These are phyloP conservation scores for Pseudopithomyces chartarum DNA, from an alignment of 2,329 filamentous ascomycete species.

Conservation along the genomic window DNA sequence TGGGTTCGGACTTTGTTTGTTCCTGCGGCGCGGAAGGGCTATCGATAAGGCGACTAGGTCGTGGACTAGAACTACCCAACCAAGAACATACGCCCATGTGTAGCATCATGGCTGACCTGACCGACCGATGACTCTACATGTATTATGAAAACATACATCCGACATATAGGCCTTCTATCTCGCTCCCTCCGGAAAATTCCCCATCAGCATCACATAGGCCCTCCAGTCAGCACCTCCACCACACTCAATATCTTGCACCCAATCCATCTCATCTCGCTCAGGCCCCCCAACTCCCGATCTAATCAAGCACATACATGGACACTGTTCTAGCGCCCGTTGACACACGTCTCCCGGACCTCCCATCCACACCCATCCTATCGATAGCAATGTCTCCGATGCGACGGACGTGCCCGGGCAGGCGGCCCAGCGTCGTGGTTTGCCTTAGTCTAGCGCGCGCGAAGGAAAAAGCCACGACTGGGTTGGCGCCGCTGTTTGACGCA, in stretches of 20 bases:
- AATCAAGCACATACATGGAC: neutral
- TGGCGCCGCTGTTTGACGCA: conserved; percentile 1
- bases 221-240: neutral
- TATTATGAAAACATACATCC: too few relatives aligned
- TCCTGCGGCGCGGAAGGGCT: too few relatives aligned
- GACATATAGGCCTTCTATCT: too few relatives aligned
- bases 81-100: too few relatives aligned
- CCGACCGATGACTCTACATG: too few relatives aligned
- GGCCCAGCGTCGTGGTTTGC: neutral
- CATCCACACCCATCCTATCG: neutral
- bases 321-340: neutral
- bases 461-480: neutral
- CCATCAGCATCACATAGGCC: neutral
- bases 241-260: too few relatives aligned
- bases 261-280: too few relatives aligned
- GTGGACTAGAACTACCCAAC: neutral
- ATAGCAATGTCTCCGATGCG: neutral
- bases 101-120: too few relatives aligned
- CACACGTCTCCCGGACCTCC: too few relatives aligned
- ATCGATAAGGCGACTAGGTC: too few relatives aligned
- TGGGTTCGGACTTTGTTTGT: too few relatives aligned
- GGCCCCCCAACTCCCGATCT: neutral
- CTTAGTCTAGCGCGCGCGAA: neutral
- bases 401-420: neutral
- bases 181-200: neutral